Evolutionary conservation across 306 rosid genomes (phyloP).

Genomic region (Lablab purpureus): DNA sequence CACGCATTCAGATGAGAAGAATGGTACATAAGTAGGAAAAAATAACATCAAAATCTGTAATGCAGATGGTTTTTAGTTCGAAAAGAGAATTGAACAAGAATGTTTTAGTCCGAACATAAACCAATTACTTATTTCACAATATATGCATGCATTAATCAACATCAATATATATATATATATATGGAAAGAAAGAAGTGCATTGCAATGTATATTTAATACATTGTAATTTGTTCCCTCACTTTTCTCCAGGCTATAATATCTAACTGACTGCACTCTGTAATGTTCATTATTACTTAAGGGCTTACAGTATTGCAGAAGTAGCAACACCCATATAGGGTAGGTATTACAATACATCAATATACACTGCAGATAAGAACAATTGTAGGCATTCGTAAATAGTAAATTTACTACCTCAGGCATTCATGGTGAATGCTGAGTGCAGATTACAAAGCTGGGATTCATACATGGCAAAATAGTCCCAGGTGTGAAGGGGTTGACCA

Average conservation of each 20-base stretch:
- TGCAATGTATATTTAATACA: neutral
- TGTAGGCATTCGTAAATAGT: neutral
- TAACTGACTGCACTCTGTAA: neutral
- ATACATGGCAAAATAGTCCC: constrained; percentile 35
- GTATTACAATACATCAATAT: neutral
- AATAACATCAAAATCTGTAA: neutral
- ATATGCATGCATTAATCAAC: neutral
- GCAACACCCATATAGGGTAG: too few relatives aligned
- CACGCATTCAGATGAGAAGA: neutral
- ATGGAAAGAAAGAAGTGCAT: too few relatives aligned
- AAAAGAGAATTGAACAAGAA: neutral
- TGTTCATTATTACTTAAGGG: neutral
- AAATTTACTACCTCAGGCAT: neutral
- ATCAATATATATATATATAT: too few relatives aligned
- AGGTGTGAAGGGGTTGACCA: neutral
- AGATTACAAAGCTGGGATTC: constrained; percentile 7
- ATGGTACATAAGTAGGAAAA: neutral
- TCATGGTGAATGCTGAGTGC: neutral
- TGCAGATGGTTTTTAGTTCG: neutral
- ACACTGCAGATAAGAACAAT: constrained; percentile 1
- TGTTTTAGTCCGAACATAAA: too few relatives aligned
- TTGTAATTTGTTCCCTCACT: neutral
- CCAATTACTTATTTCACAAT: too few relatives aligned
- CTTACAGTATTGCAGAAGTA: too few relatives aligned
- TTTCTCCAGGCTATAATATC: neutral